These are phyloP conservation scores for Pseudonitzschia multiseries DNA, from an alignment of 108 stramenopile species.

Conservation along the genomic window DNA sequence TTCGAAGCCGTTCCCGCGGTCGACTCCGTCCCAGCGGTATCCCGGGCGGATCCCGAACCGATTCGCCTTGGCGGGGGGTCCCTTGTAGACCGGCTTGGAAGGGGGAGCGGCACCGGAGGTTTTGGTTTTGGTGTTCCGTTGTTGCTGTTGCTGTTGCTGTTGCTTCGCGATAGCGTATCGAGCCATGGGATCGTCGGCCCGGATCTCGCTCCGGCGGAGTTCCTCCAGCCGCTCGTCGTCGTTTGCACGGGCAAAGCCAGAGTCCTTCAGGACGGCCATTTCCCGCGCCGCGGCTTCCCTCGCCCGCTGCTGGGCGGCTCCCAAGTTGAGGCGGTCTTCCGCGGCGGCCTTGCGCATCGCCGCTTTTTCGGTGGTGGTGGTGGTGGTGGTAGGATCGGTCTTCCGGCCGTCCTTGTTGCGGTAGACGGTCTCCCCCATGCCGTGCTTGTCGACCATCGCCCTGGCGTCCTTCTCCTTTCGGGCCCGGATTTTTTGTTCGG, in stretches of 20 bases:
- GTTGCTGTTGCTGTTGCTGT: slow-evolving; percentile 19
- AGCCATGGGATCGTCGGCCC: slow-evolving; percentile 96
- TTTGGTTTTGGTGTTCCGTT: slow-evolving; percentile 8
- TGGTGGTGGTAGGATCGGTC: slow-evolving; percentile 6
- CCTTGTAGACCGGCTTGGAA: slow-evolving; percentile 85
- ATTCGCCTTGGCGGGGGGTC: slow-evolving; percentile 92
- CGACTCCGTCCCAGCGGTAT: slow-evolving; percentile 98
- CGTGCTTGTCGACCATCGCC: slow-evolving; percentile 50
- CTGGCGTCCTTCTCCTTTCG: slow-evolving; percentile 35
- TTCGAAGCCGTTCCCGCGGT: slow-evolving; percentile 96
- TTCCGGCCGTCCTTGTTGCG: slow-evolving; percentile 58
- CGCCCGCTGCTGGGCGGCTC: slow-evolving; percentile 38
- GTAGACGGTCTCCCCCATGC: slow-evolving; percentile 82
- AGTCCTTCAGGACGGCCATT: slow-evolving; percentile 51
- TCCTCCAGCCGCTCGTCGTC: slow-evolving; percentile 78
- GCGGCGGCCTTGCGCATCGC: neutral
- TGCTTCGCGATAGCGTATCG: slow-evolving; percentile 57
- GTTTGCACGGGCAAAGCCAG: slow-evolving; percentile 77
- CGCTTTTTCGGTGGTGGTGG: slow-evolving; percentile 26
- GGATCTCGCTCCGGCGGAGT: slow-evolving; percentile 59
- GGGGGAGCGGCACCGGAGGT: slow-evolving; percentile 7
- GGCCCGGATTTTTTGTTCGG: slow-evolving; percentile 57
- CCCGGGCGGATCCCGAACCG: slow-evolving; percentile 94
- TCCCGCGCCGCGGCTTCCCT: slow-evolving; percentile 22
- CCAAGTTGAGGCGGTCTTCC: slow-evolving; percentile 8